Percentiles rank a stretch among this genome's conserved stretches.
Conservation (phyloP, 2,329 filamentous ascomycete species). For the Myrmaecium sp. region DNA sequence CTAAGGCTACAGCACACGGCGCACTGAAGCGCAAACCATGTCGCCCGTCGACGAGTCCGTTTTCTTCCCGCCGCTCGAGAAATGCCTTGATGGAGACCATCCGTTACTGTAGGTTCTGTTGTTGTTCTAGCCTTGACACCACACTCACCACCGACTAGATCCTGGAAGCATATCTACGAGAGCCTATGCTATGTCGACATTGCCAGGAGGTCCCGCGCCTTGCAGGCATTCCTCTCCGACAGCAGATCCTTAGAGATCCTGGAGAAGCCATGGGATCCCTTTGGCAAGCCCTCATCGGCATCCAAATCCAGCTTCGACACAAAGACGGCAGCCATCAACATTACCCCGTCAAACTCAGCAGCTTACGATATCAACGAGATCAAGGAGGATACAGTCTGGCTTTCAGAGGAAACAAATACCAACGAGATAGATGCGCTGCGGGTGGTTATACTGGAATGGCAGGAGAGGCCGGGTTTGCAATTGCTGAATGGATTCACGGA, state of each 20-base stretch:
- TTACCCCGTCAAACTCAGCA: slow-evolving; percentile 48
- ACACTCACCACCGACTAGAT: slow-evolving; percentile 32
- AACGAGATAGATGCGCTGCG: slow-evolving; percentile 72
- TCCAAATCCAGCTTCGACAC: slow-evolving; percentile 62
- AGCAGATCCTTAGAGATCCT: slow-evolving; percentile 51
- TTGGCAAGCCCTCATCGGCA: slow-evolving; percentile 42
- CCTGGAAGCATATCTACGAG: slow-evolving; percentile 40
- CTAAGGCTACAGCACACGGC: slow-evolving; percentile 6
- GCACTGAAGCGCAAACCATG: slow-evolving; percentile 22
- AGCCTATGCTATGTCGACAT: slow-evolving; percentile 34
- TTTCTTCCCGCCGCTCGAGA: slow-evolving; percentile 73
- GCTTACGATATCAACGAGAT: slow-evolving; percentile 61
- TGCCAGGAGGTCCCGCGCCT: slow-evolving; percentile 13
- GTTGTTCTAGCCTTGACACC: background rate
- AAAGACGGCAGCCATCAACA: slow-evolving; percentile 73
- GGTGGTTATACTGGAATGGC: slow-evolving; percentile 67
- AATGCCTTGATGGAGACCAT: slow-evolving; percentile 66
- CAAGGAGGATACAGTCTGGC: slow-evolving; percentile 73
- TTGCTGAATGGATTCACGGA: slow-evolving; percentile 56
- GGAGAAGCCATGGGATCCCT: slow-evolving; percentile 50
- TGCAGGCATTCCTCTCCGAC: slow-evolving; percentile 56
- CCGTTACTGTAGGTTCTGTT: slow-evolving; percentile 53
- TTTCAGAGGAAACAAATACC: slow-evolving; percentile 60
- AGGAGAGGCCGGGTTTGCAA: slow-evolving; percentile 57
- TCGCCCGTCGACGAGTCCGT: slow-evolving; percentile 33